Evolutionary conservation across 129 eudicot species (phyloP).

Genomic region (Helianthus tuberosus): DNA sequence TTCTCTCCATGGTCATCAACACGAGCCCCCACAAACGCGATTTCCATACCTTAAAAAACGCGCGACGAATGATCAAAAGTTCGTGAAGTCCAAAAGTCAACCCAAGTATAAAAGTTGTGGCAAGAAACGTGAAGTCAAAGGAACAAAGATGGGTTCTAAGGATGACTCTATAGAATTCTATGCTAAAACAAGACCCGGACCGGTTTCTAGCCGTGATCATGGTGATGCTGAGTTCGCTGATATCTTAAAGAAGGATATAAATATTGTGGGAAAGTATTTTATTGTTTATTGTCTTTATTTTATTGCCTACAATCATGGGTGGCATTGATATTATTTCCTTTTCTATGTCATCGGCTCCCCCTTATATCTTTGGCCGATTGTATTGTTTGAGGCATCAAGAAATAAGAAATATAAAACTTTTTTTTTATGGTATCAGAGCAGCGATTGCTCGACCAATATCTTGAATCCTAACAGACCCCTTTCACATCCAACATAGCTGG

Average conservation of each 20-base stretch:
- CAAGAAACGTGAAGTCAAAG: conserved; percentile 32
- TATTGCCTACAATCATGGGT: too few species aligned
- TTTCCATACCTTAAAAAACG: conserved; percentile 44
- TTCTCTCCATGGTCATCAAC: conserved; percentile 76
- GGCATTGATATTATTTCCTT: too few species aligned
- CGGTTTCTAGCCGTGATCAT: conserved; percentile 22
- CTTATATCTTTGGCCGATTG: too few species aligned
- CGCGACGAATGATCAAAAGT: conserved; percentile 33
- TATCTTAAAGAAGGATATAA: conserved; percentile 20
- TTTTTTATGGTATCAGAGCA: too few species aligned
- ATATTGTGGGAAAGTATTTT: too few species aligned
- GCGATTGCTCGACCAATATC: too few species aligned
- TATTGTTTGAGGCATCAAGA: too few species aligned
- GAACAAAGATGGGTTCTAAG: conserved; percentile 21
- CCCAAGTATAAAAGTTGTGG: conserved; percentile 20
- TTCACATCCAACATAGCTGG: too few species aligned
- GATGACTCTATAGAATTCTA: conserved; percentile 39
- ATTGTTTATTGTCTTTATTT: too few species aligned
- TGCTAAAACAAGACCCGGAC: conserved; percentile 38
- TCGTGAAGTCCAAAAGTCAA: conserved; percentile 32
- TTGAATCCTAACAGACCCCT: too few species aligned
- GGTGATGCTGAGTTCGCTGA: conserved; percentile 42
- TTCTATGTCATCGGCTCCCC: too few species aligned
- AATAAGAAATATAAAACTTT: too few species aligned
- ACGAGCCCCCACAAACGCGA: conserved; percentile 48